phyloP scores from a whole-genome alignment of 768 basidiomycete species.

The Glaciozyma antarctica region DNA sequence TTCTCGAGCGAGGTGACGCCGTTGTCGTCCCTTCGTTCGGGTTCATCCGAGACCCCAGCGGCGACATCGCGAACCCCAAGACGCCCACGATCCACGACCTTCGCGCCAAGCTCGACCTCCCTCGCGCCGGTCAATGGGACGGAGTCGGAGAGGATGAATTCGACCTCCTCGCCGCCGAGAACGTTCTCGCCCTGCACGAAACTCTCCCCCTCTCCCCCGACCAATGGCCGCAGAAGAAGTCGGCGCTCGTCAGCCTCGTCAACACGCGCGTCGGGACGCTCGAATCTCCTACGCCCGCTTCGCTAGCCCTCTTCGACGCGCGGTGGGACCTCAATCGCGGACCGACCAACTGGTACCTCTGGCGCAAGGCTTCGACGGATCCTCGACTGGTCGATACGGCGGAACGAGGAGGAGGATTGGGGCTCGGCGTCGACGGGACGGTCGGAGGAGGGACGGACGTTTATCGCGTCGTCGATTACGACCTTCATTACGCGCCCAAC shows the following conservation, averaged over 20 bases:
- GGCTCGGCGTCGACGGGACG: slow-evolving; percentile 19
- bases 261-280: slow-evolving; percentile 22
- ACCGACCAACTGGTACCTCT: slow-evolving; percentile 33
- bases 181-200: slow-evolving; percentile 16
- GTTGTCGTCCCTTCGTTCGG: slow-evolving; percentile 35
- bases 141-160: slow-evolving; percentile 30
- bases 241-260: slow-evolving; percentile 27
- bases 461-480: slow-evolving; percentile 35
- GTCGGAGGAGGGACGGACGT: slow-evolving; percentile 23
- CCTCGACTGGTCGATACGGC: slow-evolving; percentile 21
- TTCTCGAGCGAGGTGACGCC: slow-evolving; percentile 31
- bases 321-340: slow-evolving; percentile 34
- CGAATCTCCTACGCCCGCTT: slow-evolving; percentile 12
- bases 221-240: slow-evolving; percentile 33
- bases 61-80: slow-evolving; percentile 1
- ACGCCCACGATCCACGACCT: slow-evolving; percentile 13
- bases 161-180: slow-evolving; percentile 14
- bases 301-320: slow-evolving; percentile 29
- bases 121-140: slow-evolving; percentile 2
- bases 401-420: slow-evolving; percentile 21
- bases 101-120: slow-evolving; percentile 13
- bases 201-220: slow-evolving; percentile 22
- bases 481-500: slow-evolving; percentile 33
- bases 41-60: slow-evolving; percentile 23
- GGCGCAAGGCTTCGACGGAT: slow-evolving; percentile 29